A percentile compares a stretch with the other conserved stretches of the same genome.
These are phyloP conservation scores for Komagataella ulmi DNA, from an alignment of 805 yeast species.

Conservation along the genomic window DNA sequence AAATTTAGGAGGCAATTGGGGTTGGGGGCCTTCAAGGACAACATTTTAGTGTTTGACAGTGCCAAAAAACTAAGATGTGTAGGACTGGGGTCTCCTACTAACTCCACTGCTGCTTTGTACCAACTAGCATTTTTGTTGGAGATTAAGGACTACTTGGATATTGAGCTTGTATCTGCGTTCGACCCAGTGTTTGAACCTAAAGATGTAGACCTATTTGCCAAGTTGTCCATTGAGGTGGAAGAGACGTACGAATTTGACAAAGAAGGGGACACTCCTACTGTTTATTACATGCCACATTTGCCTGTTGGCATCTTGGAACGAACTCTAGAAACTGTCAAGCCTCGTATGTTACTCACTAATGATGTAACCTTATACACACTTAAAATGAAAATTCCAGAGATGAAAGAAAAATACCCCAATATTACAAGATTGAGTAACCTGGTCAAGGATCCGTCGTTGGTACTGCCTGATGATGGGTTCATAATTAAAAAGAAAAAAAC, in stretches of 20 bases:
- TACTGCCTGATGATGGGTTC: not conserved
- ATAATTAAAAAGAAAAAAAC: not conserved
- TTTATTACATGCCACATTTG: conserved; percentile 21
- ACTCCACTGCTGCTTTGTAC: conserved; percentile 8
- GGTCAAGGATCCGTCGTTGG: not conserved
- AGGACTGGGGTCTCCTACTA: conserved; percentile 2
- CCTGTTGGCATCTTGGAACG: conserved; percentile 17
- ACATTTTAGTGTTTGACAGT: not conserved
- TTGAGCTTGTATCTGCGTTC: conserved; percentile 11
- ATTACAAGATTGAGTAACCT: conserved; percentile 13
- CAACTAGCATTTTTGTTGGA: conserved; percentile 14
- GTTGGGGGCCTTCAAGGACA: not conserved
- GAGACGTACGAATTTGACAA: conserved; percentile 2
- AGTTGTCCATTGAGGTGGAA: conserved; percentile 3
- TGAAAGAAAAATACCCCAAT: conserved; percentile 13
- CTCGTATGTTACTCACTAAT: conserved; percentile 15
- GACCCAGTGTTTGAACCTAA: conserved; percentile 16
- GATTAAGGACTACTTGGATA: conserved; percentile 5
- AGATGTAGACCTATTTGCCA: conserved; percentile 10
- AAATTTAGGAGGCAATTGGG: not conserved
- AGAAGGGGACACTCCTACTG: not conserved
- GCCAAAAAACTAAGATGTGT: not conserved
- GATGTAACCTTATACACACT: conserved; percentile 15
- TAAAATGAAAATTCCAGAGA: conserved; percentile 14
- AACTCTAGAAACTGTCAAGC: conserved; percentile 9